These are phyloP conservation scores for Lactarius psammicola DNA, from an alignment of 768 basidiomycete species.

Conservation along the genomic window DNA sequence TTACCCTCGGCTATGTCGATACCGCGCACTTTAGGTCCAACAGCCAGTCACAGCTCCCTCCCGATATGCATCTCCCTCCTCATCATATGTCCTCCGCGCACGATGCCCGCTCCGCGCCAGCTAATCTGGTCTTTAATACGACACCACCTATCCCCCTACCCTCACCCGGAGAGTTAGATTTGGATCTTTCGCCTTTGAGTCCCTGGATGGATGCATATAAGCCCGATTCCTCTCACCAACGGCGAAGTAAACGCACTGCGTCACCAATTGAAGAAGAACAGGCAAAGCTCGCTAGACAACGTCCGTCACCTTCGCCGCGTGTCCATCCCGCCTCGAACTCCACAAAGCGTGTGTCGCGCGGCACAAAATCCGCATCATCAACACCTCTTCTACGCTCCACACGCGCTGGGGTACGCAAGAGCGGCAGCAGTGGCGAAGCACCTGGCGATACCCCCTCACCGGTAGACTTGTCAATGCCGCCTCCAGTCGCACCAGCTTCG, in stretches of 20 bases:
- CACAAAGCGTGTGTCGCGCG: slow-evolving; percentile 12
- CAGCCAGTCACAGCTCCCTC: slow-evolving; percentile 24
- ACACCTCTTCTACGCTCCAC: slow-evolving; percentile 36
- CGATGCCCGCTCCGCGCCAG: slow-evolving; percentile 59
- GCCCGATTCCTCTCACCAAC: slow-evolving; percentile 36
- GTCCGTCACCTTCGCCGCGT: slow-evolving; percentile 23
- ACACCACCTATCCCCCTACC: slow-evolving; percentile 42
- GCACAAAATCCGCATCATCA: slow-evolving; percentile 28
- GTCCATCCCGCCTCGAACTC: slow-evolving; percentile 14
- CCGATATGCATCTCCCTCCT: slow-evolving; percentile 32
- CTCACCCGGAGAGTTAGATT: slow-evolving; percentile 55
- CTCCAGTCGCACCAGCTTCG: slow-evolving; percentile 58
- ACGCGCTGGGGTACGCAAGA: slow-evolving; percentile 45
- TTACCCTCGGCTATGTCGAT: slow-evolving; percentile 47
- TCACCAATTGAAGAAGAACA: slow-evolving; percentile 27
- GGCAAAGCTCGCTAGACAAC: slow-evolving; percentile 19
- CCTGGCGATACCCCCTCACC: slow-evolving; percentile 72
- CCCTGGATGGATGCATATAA: slow-evolving; percentile 71
- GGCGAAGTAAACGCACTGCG: slow-evolving; percentile 25
- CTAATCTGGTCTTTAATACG: slow-evolving; percentile 64
- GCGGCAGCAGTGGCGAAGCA: slow-evolving; percentile 34
- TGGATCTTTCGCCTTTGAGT: slow-evolving; percentile 76
- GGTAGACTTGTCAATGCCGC: slow-evolving; percentile 87
- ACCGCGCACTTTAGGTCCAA: slow-evolving; percentile 34
- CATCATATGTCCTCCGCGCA: slow-evolving; percentile 32